Percentiles rank a stretch among this genome's conserved stretches.
These are phyloP conservation scores for Lepiota brunneoincarnata DNA, from an alignment of 768 basidiomycete genomes.

Conservation along the genomic window DNA sequence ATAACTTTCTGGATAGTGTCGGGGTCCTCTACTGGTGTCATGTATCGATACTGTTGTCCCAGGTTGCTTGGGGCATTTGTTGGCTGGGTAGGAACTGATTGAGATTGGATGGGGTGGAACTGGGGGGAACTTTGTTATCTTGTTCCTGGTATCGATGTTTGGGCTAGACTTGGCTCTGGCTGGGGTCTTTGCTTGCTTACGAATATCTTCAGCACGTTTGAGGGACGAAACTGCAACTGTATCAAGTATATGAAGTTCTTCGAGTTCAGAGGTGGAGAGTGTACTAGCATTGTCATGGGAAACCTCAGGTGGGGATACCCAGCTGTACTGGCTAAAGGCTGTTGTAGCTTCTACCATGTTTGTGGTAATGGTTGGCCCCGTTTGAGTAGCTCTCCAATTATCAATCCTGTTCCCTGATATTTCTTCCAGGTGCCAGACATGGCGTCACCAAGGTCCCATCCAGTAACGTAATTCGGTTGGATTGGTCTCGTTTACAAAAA, in stretches of 20 bases:
- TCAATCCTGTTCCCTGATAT: slow-evolving; percentile 8
- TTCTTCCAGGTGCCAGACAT: background rate
- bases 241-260: background rate
- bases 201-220: background rate
- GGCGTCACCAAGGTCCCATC: background rate
- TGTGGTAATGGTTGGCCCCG: background rate
- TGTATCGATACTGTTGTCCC: slow-evolving; percentile 11
- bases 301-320: background rate
- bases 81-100: too few species aligned
- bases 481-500: background rate
- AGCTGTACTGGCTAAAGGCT: background rate
- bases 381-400: slow-evolving; percentile 10
- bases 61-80: background rate
- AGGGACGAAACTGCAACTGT: background rate
- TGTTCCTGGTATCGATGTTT: background rate
- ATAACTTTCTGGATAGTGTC: slow-evolving; percentile 3
- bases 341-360: slow-evolving; percentile 1
- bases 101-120: background rate
- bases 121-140: background rate
- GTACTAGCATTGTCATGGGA: background rate
- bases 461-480: background rate
- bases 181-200: background rate
- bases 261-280: background rate
- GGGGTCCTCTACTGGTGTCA: slow-evolving; percentile 14
- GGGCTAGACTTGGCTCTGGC: background rate